Conservation (phyloP, 2,329 filamentous ascomycete genomes). For the Diaporthe ilicicola region DNA sequence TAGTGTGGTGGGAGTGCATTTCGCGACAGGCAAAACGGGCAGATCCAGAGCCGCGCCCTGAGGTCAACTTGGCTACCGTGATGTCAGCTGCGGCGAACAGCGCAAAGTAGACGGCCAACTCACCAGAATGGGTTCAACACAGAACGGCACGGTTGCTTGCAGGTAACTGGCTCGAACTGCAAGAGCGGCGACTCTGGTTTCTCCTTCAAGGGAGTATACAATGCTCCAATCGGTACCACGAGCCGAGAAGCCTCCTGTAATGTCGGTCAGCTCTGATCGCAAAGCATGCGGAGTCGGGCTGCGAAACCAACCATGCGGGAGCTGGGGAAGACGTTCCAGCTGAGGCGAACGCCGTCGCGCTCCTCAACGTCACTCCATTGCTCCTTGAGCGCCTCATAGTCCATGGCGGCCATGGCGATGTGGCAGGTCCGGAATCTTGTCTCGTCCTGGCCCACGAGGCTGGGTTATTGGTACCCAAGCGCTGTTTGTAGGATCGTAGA, state of each 20-base stretch:
- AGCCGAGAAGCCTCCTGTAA: constrained; percentile 88
- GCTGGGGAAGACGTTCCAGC: constrained; percentile 99
- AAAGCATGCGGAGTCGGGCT: constrained; percentile 6
- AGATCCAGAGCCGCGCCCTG: constrained; percentile 86
- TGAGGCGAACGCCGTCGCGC: constrained; percentile 91
- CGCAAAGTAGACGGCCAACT: constrained; percentile 40
- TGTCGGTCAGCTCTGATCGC: constrained; percentile 39
- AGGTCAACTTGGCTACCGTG: constrained; percentile 78
- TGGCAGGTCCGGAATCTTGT: constrained; percentile 27
- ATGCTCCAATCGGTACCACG: constrained; percentile 93
- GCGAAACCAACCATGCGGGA: constrained; percentile 82
- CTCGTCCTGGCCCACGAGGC: not conserved
- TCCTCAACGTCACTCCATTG: constrained; percentile 98
- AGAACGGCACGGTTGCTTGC: constrained; percentile 94
- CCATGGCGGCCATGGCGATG: constrained; percentile 64
- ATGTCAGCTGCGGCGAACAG: constrained; percentile 36
- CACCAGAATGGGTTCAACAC: constrained; percentile 98
- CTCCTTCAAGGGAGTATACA: constrained; percentile 96
- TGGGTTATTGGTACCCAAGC: constrained; percentile 7
- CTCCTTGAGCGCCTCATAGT: constrained; percentile 93
- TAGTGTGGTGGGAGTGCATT: constrained; percentile 87
- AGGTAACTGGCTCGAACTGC: constrained; percentile 95
- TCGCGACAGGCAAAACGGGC: constrained; percentile 85
- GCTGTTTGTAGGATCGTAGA: not conserved
- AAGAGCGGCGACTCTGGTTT: constrained; percentile 88